These are phyloP conservation scores for Solanum sejunctum DNA, from an alignment of 257 asterid species.

Conservation along the genomic window DNA sequence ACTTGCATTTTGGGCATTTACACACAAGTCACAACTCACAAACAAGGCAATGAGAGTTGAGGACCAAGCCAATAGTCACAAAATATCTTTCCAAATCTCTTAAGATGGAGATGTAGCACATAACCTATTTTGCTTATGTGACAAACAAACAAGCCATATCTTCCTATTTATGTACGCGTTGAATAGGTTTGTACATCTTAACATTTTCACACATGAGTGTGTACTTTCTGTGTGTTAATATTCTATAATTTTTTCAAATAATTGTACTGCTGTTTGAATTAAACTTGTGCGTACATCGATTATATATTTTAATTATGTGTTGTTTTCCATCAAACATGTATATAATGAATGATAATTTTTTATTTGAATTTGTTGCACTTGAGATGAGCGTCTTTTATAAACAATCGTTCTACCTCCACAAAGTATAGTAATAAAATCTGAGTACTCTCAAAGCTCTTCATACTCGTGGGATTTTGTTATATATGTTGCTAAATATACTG, in stretches of 20 bases:
- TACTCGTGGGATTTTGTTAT: too few relatives aligned
- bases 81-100: conserved; percentile 18
- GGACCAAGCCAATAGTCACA: conserved; percentile 1
- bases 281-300: background rate
- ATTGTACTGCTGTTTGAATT: background rate
- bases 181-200: background rate
- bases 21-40: conserved; percentile 3
- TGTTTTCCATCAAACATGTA: too few relatives aligned
- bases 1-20: conserved; percentile 7
- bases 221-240: background rate
- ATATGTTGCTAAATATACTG: background rate
- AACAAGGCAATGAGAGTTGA: background rate
- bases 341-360: too few relatives aligned
- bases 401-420: too few relatives aligned
- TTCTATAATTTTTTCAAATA: background rate
- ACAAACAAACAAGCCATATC: background rate
- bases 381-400: too few relatives aligned
- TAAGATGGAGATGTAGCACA: conserved; percentile 3
- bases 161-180: background rate
- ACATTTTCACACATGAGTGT: background rate
- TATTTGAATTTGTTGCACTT: too few relatives aligned
- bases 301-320: background rate
- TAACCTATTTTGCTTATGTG: background rate
- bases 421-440: too few relatives aligned
- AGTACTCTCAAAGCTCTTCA: too few relatives aligned